Base-by-base conservation (phyloP, 176 grass and related monocot genomes). In the Aegilops sharonensis region DNA sequence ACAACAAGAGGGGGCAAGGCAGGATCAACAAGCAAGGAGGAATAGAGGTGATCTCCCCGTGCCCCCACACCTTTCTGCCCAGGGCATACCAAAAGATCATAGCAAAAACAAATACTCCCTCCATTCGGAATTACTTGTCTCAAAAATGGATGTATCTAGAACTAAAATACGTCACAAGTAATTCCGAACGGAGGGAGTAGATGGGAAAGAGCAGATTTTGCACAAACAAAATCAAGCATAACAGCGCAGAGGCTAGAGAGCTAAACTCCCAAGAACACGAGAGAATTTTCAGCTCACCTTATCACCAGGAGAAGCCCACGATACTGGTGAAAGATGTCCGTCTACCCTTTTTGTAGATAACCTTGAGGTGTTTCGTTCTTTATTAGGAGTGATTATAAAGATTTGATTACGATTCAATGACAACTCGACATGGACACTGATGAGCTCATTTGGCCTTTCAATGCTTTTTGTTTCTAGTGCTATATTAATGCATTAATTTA, bases 261-360 rank as follows among this genome's bases (percentile, higher is more conserved):
- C 18, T 23, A 65, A 79, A 79, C 37, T 35, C 43, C 79, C 89
- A 76, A 84, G 81, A 91, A 80, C 81, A 84, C 60, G 60, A 61
- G 68, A 80, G 71, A 87, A 76, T 75, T 84, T 79, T 80, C 64
- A 64, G 17, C 81, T 91, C 68, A 84, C 89, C 85, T n/a, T 80
- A 86, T 84, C 81, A 84, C 85, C 47, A 67, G 47, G 45, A 74
- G 80, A 87, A 87, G 34, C 65, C 66, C 80, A 68, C 73, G 81
- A 75, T 83, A 50, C 47, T 3, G 13, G 18, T 75, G 75, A 73
- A 72, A 90, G 64, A 29, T 66, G 78, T 25, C 14, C 27, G 54
- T 59, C 54, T 59, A 21, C 13, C 48, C 61, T 7, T 45, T 81
- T 36, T 70, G 35, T 63, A 29, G 78, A 77, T 45, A 15, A 35